These are phyloP conservation scores for Coemansia sp. DNA, from an alignment of 192 early-diverging fungal species.

Conservation along the genomic window DNA sequence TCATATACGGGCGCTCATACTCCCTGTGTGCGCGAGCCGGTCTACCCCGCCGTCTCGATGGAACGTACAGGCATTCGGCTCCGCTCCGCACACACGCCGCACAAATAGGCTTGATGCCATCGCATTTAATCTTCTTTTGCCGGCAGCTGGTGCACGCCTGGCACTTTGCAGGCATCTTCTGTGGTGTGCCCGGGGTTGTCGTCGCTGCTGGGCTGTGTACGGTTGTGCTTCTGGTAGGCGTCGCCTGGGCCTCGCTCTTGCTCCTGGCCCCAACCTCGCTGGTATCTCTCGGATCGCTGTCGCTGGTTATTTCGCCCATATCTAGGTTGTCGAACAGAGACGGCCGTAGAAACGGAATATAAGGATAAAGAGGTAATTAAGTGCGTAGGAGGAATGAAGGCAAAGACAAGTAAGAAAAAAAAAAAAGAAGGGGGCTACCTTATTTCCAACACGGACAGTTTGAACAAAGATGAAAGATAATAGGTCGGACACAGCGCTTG, in stretches of 20 bases:
- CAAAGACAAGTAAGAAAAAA: neutral
- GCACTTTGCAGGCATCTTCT: conserved; percentile 44
- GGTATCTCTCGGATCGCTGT: conserved; percentile 43
- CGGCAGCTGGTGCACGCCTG: conserved; percentile 57
- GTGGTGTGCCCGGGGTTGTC: conserved; percentile 4
- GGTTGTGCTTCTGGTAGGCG: neutral
- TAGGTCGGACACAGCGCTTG: conserved; percentile 2
- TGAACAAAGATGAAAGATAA: neutral
- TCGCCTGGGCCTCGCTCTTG: conserved; percentile 22
- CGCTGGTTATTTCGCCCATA: conserved; percentile 44
- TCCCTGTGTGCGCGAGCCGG: conserved; percentile 50
- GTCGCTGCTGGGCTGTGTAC: neutral
- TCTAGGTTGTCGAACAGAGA: neutral
- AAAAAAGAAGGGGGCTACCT: too few relatives aligned
- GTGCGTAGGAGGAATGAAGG: neutral
- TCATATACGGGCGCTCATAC: conserved; percentile 49
- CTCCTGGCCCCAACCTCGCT: conserved; percentile 13
- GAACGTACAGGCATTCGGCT: conserved; percentile 52
- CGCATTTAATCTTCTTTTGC: conserved; percentile 56
- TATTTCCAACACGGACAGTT: too few relatives aligned
- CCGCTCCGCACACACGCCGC: conserved; percentile 43
- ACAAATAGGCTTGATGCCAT: conserved; percentile 53
- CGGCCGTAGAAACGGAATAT: neutral
- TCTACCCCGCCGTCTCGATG: conserved; percentile 48
- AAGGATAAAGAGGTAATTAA: neutral